These are phyloP conservation scores for Fraxinus greggii DNA, from an alignment of 305 asterid species.

Conservation along the genomic window DNA sequence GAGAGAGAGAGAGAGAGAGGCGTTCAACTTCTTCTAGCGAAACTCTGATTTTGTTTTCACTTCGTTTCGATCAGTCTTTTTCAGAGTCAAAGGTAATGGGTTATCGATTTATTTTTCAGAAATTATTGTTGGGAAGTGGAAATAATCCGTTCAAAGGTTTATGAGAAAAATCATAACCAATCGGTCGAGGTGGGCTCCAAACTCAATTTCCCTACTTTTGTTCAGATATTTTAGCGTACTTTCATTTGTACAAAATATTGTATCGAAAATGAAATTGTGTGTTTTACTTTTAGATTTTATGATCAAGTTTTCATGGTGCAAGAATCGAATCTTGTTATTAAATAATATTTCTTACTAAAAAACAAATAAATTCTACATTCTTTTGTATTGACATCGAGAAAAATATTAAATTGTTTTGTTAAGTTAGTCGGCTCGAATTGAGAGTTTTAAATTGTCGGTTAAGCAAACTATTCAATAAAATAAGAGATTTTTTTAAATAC, in stretches of 20 bases:
- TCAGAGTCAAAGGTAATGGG: not conserved
- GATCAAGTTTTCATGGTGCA: not conserved
- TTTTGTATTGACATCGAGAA: not conserved
- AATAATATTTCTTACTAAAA: not conserved
- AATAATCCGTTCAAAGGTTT: not conserved
- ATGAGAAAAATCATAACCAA: constrained; percentile 21
- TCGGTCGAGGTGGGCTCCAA: constrained; percentile 18
- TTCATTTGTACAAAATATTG: no score
- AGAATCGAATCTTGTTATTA: not conserved
- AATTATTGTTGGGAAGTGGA: constrained; percentile 9
- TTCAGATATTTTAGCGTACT: not conserved
- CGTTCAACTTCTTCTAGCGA: not conserved
- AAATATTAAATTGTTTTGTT: not conserved
- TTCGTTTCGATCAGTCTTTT: constrained; percentile 7
- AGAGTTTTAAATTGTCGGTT: not conserved
- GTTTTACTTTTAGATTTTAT: not conserved
- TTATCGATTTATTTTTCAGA: not conserved
- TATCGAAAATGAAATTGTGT: not conserved
- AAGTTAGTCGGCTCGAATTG: not conserved
- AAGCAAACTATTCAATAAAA: not conserved
- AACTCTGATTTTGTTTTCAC: not conserved
- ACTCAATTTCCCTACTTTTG: not conserved
- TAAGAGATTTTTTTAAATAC: not conserved
- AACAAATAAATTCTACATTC: not conserved
- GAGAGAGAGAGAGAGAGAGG: constrained; percentile 21